These are phyloP conservation scores for Phytopythium cucurbitacearum DNA, from an alignment of 352 stramenopile species.

Conservation along the genomic window DNA sequence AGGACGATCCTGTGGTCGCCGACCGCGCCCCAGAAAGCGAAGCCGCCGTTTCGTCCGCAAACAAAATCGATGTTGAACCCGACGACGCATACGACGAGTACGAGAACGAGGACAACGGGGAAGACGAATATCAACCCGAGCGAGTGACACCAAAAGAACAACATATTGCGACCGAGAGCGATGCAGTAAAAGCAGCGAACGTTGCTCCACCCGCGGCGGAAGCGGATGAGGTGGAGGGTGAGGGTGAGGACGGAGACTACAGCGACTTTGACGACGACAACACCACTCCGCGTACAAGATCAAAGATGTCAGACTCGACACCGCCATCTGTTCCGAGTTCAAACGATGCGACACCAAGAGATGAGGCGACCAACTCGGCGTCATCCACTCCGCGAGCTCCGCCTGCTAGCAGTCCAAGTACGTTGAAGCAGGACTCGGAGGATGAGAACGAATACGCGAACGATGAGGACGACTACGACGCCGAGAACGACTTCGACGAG, in stretches of 20 bases:
- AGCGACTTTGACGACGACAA: conserved; percentile 41
- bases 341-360: conserved; percentile 3
- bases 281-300: neutral
- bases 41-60: neutral
- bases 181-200: neutral
- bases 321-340: conserved; percentile 3
- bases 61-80: conserved; percentile 8
- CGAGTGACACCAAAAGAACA: neutral
- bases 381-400: neutral
- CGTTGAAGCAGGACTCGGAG: conserved; percentile 14
- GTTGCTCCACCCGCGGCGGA: neutral
- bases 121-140: conserved; percentile 7
- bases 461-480: conserved; percentile 19
- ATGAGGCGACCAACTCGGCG: neutral
- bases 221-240: conserved; percentile 22
- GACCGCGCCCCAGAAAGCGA: neutral
- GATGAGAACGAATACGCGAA: conserved; percentile 20
- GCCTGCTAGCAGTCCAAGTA: neutral
- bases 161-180: neutral
- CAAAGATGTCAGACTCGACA: neutral
- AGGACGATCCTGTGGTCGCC: neutral
- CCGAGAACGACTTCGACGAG: conserved; percentile 23
- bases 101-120: conserved; percentile 31
- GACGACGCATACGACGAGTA: conserved; percentile 49
- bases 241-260: conserved; percentile 36